Evolutionary conservation across 495 filamentous ascomycete species (phyloP).

Genomic region (Trypethelium eluteriae): DNA sequence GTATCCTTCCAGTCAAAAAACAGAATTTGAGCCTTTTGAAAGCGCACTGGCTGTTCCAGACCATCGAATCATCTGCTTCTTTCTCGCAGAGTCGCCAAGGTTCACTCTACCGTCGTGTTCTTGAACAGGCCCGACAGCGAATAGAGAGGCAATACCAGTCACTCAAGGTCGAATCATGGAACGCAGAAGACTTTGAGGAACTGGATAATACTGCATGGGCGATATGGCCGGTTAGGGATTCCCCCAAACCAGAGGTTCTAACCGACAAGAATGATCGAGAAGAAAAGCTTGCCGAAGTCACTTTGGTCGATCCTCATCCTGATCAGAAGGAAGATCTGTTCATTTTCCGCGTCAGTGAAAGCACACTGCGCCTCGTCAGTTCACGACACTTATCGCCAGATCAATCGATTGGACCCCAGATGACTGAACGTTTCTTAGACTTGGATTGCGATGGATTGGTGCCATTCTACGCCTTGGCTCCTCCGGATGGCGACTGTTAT

Average conservation of each 20-base stretch:
- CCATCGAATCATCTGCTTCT: slow-evolving; percentile 1
- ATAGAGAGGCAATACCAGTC: slow-evolving; percentile 25
- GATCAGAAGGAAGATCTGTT: slow-evolving; percentile 12
- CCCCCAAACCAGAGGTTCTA: slow-evolving; percentile 1
- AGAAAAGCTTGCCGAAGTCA: slow-evolving; percentile 13
- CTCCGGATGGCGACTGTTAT: neutral
- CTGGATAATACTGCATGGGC: slow-evolving; percentile 7
- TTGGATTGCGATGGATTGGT: slow-evolving; percentile 12
- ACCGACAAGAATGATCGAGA: slow-evolving; percentile 15
- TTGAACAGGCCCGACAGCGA: slow-evolving; percentile 12
- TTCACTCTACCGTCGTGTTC: slow-evolving; percentile 12
- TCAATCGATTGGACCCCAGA: neutral
- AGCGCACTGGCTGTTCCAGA: slow-evolving; percentile 18
- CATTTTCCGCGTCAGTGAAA: slow-evolving; percentile 13
- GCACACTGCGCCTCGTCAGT: slow-evolving; percentile 9
- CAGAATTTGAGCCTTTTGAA: slow-evolving; percentile 18
- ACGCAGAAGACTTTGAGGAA: slow-evolving; percentile 5
- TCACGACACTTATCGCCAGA: neutral
- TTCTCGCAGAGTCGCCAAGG: slow-evolving; percentile 12
- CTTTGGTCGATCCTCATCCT: neutral
- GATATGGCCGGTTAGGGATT: slow-evolving; percentile 6
- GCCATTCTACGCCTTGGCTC: slow-evolving; percentile 11
- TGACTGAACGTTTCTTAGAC: slow-evolving; percentile 11
- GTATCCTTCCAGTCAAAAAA: neutral
- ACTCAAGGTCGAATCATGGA: slow-evolving; percentile 20